These are phyloP conservation scores for Colletotrichum kahawae DNA, from an alignment of 2,329 filamentous ascomycete species.

Conservation along the genomic window DNA sequence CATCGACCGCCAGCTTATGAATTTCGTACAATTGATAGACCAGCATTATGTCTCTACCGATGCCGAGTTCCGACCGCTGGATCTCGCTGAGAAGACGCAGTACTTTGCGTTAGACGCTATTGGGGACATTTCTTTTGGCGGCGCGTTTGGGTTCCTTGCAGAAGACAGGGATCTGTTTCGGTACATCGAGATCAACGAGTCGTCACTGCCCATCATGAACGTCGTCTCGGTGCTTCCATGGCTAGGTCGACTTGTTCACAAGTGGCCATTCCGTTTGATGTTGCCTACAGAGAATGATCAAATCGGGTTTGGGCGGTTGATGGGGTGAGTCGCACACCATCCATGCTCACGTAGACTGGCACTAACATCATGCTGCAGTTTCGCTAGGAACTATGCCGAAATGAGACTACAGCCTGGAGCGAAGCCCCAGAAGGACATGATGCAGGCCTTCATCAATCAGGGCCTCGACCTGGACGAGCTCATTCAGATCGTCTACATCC, in stretches of 20 bases:
- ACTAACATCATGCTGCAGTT: conserved; percentile 13
- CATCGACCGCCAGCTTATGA: conserved; percentile 42
- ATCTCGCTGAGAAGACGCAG: conserved; percentile 54
- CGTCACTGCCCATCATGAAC: conserved; percentile 47
- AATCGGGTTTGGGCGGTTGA: conserved; percentile 42
- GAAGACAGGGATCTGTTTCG: conserved; percentile 52
- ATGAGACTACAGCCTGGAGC: conserved; percentile 28
- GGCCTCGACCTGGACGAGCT: conserved; percentile 39
- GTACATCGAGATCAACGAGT: conserved; percentile 48
- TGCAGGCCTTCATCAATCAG: conserved; percentile 42
- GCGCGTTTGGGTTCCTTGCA: conserved; percentile 55
- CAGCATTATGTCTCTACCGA: conserved; percentile 49
- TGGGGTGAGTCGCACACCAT: conserved; percentile 27
- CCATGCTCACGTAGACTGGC: not conserved
- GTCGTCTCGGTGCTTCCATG: conserved; percentile 47
- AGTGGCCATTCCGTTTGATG: conserved; percentile 42
- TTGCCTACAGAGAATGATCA: conserved; percentile 45
- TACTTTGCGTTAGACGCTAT: conserved; percentile 62
- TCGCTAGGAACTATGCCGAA: conserved; percentile 31
- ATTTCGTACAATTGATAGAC: conserved; percentile 50
- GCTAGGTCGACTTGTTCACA: conserved; percentile 45
- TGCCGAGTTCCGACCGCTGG: conserved; percentile 39
- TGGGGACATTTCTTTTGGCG: conserved; percentile 56
- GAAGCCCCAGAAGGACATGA: conserved; percentile 38
- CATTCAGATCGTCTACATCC: conserved; percentile 43